Base-by-base conservation (phyloP, 1,284 basidiomycete species). In the Amylostereum chailletii region DNA sequence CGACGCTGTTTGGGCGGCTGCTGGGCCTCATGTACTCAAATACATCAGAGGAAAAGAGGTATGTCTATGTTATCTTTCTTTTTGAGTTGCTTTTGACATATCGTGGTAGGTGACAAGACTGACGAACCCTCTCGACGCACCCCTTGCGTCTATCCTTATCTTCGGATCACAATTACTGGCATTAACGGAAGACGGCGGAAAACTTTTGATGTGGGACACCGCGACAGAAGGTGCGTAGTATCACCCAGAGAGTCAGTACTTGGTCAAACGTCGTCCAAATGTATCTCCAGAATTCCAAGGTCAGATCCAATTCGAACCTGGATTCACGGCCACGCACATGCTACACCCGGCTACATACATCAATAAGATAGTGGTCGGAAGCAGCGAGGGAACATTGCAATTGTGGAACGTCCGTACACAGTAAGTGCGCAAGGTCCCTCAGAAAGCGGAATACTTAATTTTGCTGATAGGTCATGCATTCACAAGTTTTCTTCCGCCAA, bases 341-440 rank as follows among this genome's bases (percentile, higher is more conserved):
- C 73, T 97, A 4, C 96, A 99, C 65, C 96, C 96, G 1, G 86
- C 93, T 1, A 99, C 96, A 3, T 99, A 99, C 66, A 68, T 99
- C 48, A 98, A 99, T 74, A 99, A 99, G 70, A 76, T 99, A 1
- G 72, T 99, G 1, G 79, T 99, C 6, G 85, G 86, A 1, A 90
- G 90, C 56, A 77, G 72, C 51, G 76, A 94, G 62, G 96, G 96
- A 7, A 72, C 73, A 47, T 67, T 99, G 58, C 89, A 95, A 55
- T 68, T 99, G n/a, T 99, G 93, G 92, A 99, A 99, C 65, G 84
- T 94, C 53, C 76, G 82, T 8, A 86, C 92, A 4, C 77, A 81
- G 87, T 92, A 56, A 56, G 83, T 75, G 30, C 10, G n/a, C 7
- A 34, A 31, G 11, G 32, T 43, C 33, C 32, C 26, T 44, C 30